These are phyloP conservation scores for Lactarius deliciosus DNA, from an alignment of 768 basidiomycete species.

Conservation along the genomic window DNA sequence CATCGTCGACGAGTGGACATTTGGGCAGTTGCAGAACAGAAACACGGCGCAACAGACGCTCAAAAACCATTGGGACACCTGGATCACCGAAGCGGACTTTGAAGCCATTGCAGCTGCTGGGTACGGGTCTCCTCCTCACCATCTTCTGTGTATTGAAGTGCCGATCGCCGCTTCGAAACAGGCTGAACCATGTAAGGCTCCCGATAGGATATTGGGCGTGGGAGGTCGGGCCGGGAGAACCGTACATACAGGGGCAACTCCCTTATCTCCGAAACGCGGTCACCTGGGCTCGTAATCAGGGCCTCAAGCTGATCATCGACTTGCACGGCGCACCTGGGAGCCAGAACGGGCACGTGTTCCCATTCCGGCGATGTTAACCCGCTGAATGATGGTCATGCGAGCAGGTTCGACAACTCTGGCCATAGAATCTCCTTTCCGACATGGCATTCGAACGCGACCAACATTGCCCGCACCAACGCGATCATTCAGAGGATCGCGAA, in stretches of 20 bases:
- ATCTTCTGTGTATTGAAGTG: background rate
- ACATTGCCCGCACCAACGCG: slow-evolving; percentile 64
- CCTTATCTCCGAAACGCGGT: slow-evolving; percentile 68
- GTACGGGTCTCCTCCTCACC: slow-evolving; percentile 39
- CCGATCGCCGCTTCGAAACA: slow-evolving; percentile 33
- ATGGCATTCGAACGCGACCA: slow-evolving; percentile 67
- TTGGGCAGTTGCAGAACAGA: slow-evolving; percentile 58
- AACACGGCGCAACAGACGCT: slow-evolving; percentile 51
- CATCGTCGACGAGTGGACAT: slow-evolving; percentile 80
- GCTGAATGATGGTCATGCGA: slow-evolving; percentile 3
- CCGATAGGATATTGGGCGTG: slow-evolving; percentile 93
- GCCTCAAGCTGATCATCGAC: slow-evolving; percentile 81
- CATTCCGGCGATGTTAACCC: background rate
- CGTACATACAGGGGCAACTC: slow-evolving; percentile 75
- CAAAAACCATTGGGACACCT: slow-evolving; percentile 74
- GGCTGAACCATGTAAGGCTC: slow-evolving; percentile 78
- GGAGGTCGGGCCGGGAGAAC: slow-evolving; percentile 77
- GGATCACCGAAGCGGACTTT: slow-evolving; percentile 84
- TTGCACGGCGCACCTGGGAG: slow-evolving; percentile 72
- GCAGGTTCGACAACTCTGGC: slow-evolving; percentile 81
- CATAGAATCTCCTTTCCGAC: slow-evolving; percentile 56
- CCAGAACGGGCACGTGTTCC: slow-evolving; percentile 66
- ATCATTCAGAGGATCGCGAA: slow-evolving; percentile 63
- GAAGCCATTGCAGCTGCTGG: slow-evolving; percentile 71
- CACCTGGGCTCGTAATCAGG: slow-evolving; percentile 64